Base-by-base conservation (phyloP, 2,329 filamentous ascomycete species). In the Bipolaris cookei region DNA sequence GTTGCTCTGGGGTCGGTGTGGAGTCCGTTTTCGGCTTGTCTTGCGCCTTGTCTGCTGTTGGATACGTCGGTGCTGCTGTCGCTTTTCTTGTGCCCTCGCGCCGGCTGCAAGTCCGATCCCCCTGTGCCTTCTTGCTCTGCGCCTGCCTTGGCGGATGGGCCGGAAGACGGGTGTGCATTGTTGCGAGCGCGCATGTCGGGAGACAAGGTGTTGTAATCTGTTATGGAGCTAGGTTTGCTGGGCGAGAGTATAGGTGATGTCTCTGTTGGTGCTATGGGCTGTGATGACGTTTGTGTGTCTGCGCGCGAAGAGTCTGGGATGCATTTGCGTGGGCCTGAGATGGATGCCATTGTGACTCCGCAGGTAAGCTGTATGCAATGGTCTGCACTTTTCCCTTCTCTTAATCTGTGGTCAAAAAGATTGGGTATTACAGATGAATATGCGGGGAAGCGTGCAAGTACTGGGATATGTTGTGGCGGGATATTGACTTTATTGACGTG, bases 151-250 rank as follows among this genome's bases (percentile, higher is more conserved):
- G 52, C 13, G 16, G 39, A n/a, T 14, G 21, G 20, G 21, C 39
- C 23, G 5, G 39, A 11, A 42, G 7, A 23, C 3, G 3, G 39
- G 21, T 25, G 39, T 41, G 11, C 32, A 35, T 32, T 44, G n/a
- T 42, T 11, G 38, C 53, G 38, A 21, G 56, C 53, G 34, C 54
- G 38, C 35, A 42, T 53, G 34, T 35, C 42, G 23, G 38, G 46
- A 56, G 63, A 68, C 45, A 73, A 71, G 8, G 69, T 64, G 8
- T 68, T 56, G 48, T 74, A 73, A 28, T 69, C 66, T 43, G 52
- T 56, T 6, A 39, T 14, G 3, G 28, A 8, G 2, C 10, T 23
- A 28, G 14, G 11, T 14, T 21, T 51, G 30, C 45, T 48, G 21
- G 63, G n/a, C 5, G 38, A 18, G 50, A 67, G 61, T 30, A 75